Conservation (phyloP, 208 protist genomes). For the Polymyxa betae region DNA sequence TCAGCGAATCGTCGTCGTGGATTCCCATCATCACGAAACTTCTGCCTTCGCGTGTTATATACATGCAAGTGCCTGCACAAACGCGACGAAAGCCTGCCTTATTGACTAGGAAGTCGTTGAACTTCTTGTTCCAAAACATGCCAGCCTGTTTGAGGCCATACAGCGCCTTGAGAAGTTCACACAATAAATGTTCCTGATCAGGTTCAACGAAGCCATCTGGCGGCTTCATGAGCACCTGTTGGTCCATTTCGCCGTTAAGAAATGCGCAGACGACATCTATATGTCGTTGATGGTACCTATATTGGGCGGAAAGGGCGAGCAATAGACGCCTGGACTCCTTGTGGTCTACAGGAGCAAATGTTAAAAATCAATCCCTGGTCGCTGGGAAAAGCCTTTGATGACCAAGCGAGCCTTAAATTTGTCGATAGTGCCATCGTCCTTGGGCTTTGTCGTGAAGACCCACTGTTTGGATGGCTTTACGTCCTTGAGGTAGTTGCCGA, state of each 20-base stretch:
- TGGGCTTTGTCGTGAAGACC: not conserved
- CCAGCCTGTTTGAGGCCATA: constrained; percentile 47
- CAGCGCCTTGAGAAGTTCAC: not conserved
- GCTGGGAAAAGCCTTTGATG: constrained; percentile 16
- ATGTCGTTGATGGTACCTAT: not conserved
- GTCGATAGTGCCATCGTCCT: not conserved
- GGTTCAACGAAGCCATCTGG: not conserved
- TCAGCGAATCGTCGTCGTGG: not conserved
- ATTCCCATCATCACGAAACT: not conserved
- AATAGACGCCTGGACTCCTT: not conserved
- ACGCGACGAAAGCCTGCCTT: not conserved
- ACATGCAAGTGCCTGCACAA: not conserved
- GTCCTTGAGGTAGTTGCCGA: not conserved
- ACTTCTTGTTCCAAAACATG: not conserved
- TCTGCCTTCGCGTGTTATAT: not conserved
- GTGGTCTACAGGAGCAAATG: not conserved
- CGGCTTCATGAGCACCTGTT: not conserved
- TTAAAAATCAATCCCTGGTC: constrained; percentile 24
- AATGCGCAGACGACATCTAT: not conserved
- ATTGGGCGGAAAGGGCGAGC: constrained; percentile 8
- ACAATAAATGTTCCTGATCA: not conserved
- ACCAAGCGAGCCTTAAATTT: constrained; percentile 32
- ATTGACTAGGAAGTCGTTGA: not conserved
- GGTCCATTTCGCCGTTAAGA: not conserved
- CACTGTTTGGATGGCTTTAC: not conserved